phyloP scores from a whole-genome alignment of 1,284 basidiomycete genomes.

The Tilletia walkeri region DNA sequence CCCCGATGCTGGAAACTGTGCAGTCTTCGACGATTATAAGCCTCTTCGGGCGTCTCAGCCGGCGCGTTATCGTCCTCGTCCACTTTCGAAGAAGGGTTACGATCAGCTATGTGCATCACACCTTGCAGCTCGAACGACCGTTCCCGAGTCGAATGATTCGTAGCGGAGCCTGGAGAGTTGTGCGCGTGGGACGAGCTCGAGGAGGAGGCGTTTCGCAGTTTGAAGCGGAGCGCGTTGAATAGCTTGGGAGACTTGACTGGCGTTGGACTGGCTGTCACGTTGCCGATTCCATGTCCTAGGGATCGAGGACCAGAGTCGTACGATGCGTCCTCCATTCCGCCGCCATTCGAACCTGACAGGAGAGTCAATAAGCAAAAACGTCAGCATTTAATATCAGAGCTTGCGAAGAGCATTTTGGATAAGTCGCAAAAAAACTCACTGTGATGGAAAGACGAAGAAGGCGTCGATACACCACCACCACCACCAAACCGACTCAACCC shows the following conservation, averaged over 20 bases:
- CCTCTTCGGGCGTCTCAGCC: constrained; percentile 3
- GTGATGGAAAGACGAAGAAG: too few relatives aligned
- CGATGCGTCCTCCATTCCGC: too few relatives aligned
- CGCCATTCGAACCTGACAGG: too few relatives aligned
- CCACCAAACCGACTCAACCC: too few relatives aligned
- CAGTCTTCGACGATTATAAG: background rate
- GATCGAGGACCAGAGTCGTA: too few relatives aligned
- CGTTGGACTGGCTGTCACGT: background rate
- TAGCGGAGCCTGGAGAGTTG: background rate
- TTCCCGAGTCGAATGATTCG: background rate
- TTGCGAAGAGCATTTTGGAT: too few relatives aligned
- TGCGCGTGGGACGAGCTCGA: background rate
- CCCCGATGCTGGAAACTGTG: background rate
- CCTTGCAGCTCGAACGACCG: background rate
- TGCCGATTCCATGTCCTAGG: too few relatives aligned
- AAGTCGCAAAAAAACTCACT: too few relatives aligned
- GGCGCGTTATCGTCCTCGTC: background rate
- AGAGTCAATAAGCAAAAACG: too few relatives aligned
- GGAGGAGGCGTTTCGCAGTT: background rate
- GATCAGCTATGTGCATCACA: constrained; percentile 8
- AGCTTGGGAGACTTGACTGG: background rate
- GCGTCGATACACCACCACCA: too few relatives aligned
- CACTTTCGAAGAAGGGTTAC: background rate
- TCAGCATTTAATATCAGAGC: too few relatives aligned
- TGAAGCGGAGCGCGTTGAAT: constrained; percentile 8